Percentiles rank a stretch among this genome's conserved stretches.
phyloP scores from a whole-genome alignment of 306 rosid species.

The Quercus parvula region DNA sequence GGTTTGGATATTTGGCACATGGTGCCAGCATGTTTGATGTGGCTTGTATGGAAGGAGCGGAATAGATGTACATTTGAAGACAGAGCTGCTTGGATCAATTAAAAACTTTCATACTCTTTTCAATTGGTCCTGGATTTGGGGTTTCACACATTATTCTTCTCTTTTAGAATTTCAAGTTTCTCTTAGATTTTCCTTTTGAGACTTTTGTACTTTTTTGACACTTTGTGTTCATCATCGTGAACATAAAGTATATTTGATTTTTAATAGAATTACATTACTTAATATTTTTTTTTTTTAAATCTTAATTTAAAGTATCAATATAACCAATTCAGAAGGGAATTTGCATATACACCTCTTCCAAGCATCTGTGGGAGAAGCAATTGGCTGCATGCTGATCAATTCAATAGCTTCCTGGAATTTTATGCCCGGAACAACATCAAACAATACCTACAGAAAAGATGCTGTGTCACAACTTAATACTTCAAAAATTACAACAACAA shows the following conservation, averaged over 20 bases:
- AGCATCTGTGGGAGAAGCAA: constrained; percentile 67
- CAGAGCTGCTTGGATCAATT: no score
- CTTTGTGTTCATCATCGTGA: no score
- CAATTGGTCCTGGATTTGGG: no score
- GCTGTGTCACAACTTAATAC: constrained; percentile 22
- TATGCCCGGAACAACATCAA: constrained; percentile 96
- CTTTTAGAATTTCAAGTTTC: no score
- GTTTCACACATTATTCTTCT: no score
- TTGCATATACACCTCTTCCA: constrained; percentile 64
- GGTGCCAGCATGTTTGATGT: no score
- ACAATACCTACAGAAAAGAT: constrained; percentile 74
- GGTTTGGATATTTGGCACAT: no score
- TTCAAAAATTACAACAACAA: not conserved
- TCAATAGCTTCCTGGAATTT: constrained; percentile 87
- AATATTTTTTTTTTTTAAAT: not conserved
- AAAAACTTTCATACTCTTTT: no score
- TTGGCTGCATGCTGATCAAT: constrained; percentile 85
- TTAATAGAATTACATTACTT: no score
- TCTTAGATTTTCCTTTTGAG: no score
- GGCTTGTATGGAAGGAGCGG: not conserved
- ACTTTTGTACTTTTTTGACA: no score
- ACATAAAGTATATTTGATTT: no score
- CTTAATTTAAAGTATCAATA: not conserved
- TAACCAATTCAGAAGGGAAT: constrained; percentile 5
- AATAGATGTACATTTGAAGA: not conserved